Evolutionary conservation across 2,329 filamentous ascomycete species (phyloP), one percentile per base, ranked within the genome.

Genomic region (Sporothrix phasma): DNA sequence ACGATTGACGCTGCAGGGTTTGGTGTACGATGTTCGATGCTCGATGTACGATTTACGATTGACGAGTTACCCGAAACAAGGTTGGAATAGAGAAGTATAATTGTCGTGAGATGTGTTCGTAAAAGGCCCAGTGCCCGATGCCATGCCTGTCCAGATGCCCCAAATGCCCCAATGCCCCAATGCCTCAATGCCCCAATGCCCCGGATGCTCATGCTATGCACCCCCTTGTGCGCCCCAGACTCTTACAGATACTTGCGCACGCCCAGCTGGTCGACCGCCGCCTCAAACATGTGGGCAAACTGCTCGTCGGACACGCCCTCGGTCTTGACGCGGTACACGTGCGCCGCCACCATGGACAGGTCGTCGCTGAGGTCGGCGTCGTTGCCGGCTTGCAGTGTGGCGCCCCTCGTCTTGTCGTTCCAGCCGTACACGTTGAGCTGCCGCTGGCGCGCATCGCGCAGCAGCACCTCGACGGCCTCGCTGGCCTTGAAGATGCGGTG

Each of bases 1-100:
- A 88, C 67, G 84, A 87, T 69, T 83, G 70, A 49, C 2, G 41
- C 7, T 0, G 41, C 7, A 7, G 39, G 8, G 15, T 15, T 11
- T n/a, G n/a, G n/a, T n/a, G n/a, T n/a, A n/a, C n/a, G n/a, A n/a
- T n/a, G n/a, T n/a, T n/a, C n/a, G n/a, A n/a, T n/a, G n/a, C n/a
- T n/a, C n/a, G n/a, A n/a, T n/a, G n/a, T n/a, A n/a, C n/a, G n/a
- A n/a, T 31, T 37, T 2, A 37, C 7, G 7, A 31, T 15, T 17
- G 45, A 45, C 22, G 19, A 39, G 37, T 26, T 41, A 26, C 11
- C 17, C 15, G 6, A 29, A 7, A 7, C 17, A n/a, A 43, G 5
- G 17, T 19, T 43, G 41, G 8, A 49, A 49, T 17, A 29, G 34
- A 54, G 29, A 10, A 6, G 29, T 11, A 62, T 51, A 49, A 47